These are phyloP conservation scores for Eragrostis curvula DNA, from an alignment of 176 grass and related monocot genomes.

Conservation along the genomic window DNA sequence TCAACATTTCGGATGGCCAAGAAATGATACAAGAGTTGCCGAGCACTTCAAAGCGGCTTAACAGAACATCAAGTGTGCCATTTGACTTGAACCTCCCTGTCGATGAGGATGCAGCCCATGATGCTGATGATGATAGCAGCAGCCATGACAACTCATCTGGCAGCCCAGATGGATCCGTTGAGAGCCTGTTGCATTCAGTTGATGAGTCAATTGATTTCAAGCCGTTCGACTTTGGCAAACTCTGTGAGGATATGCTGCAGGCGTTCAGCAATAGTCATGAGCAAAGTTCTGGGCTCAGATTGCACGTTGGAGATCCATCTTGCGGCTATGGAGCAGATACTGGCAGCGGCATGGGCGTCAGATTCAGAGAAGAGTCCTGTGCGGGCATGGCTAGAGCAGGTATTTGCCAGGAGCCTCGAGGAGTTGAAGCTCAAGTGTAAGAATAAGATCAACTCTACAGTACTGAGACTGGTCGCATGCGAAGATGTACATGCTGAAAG, in stretches of 20 bases:
- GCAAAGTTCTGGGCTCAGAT: conserved; percentile 39
- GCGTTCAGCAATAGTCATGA: conserved; percentile 51
- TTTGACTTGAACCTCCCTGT: conserved; percentile 87
- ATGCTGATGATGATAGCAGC: conserved; percentile 37
- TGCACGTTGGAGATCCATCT: conserved; percentile 64
- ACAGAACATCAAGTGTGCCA: conserved; percentile 47
- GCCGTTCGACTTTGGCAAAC: conserved; percentile 63
- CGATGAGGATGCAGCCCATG: conserved; percentile 44
- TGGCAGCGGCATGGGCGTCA: conserved; percentile 61
- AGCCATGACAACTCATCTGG: conserved; percentile 40
- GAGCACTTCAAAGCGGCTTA: conserved; percentile 44
- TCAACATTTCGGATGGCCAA: conserved; percentile 37
- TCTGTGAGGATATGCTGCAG: conserved; percentile 57
- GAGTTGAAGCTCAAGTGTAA: conserved; percentile 63
- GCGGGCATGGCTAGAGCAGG: conserved; percentile 60
- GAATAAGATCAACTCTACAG: conserved; percentile 29
- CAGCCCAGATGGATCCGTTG: conserved; percentile 53
- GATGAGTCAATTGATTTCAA: conserved; percentile 57
- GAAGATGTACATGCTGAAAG: conserved; percentile 45
- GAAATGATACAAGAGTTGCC: conserved; percentile 37
- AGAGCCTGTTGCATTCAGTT: conserved; percentile 55
- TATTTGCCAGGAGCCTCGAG: conserved; percentile 62
- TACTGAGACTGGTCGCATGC: conserved; percentile 70
- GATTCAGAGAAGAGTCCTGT: conserved; percentile 54
- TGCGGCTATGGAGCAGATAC: conserved; percentile 73